Base-by-base conservation (phyloP, 371 early-diverging fungal species). In the Syncephalastrum contaminatum region DNA sequence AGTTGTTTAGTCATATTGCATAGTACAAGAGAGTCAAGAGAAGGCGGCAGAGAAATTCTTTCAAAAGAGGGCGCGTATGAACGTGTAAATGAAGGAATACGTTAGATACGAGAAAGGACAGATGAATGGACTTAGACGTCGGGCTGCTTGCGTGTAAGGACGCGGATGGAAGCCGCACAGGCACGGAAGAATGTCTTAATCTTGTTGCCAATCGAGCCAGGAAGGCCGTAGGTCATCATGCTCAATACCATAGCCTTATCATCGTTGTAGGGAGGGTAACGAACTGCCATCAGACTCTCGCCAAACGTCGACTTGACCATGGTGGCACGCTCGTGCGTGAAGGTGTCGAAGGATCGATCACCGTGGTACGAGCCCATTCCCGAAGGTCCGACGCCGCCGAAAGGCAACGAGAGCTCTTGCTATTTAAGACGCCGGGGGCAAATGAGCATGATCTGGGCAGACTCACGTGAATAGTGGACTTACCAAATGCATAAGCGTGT, bases 321-420 rank as follows among this genome's bases (percentile, higher is more conserved):
- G 4, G 80, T 69, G 24, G 78, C 51, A 24, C 88, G 77, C 39
- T 83, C 78, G 54, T 90, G 88, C 19, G 84, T 80, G 63, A 94
- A 91, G 4, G 84, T 76, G 19, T 87, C 78, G 62, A 95, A 90
- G 19, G 93, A 89, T 48, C 73, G 67, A 51, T 77, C 73, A 54
- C 94, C 95, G 42, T 90, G 91, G 66, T 94, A 95, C 36, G 69
- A 63, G 51, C 43, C 43, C 53, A 53, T 45, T 14, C 96, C 96
- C n/a, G 88, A 88, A 2, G 83, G 70, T 0, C 95, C 95, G 8
- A 89, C 82, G 18, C 95, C 96, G 39, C 94, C 93, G 70, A 94
- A 94, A 14, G 96, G 95, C 45, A 89, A 55, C 42, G 71, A 62
- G 5, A 65, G 51, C 50, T 78, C 78, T 58, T 71, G 56, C 45